phyloP scores from a whole-genome alignment of 1,284 basidiomycete genomes.

The Peniophora sp. region DNA sequence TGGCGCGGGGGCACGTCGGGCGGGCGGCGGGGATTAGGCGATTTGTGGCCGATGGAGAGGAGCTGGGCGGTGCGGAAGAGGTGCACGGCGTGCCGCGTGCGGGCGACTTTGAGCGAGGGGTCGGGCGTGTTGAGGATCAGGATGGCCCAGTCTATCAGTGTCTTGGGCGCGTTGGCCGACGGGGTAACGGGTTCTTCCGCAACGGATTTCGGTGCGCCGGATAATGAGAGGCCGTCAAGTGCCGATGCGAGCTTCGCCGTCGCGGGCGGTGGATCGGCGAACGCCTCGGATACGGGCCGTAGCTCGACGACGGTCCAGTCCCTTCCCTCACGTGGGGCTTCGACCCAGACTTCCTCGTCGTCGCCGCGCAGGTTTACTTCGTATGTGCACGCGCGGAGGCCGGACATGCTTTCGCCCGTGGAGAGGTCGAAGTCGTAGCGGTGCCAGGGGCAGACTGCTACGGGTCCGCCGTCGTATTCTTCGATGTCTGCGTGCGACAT shows the following conservation, averaged over 20 bases:
- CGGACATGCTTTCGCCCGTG: constrained; percentile 71
- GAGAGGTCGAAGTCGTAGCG: constrained; percentile 66
- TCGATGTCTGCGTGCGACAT: constrained; percentile 77
- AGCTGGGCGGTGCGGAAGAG: constrained; percentile 66
- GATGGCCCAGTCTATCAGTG: constrained; percentile 70
- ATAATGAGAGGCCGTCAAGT: too few relatives aligned
- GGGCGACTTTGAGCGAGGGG: constrained; percentile 63
- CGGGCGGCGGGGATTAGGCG: constrained; percentile 41
- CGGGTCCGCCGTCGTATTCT: constrained; percentile 50
- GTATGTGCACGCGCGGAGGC: constrained; percentile 75
- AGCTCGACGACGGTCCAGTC: constrained; percentile 71
- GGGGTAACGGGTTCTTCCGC: constrained; percentile 43
- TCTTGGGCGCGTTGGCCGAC: constrained; percentile 39
- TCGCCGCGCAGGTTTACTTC: constrained; percentile 46
- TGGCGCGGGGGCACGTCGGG: constrained; percentile 68
- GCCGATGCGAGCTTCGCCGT: constrained; percentile 15
- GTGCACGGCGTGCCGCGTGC: constrained; percentile 62
- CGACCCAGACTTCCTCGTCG: constrained; percentile 51
- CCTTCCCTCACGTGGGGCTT: constrained; percentile 47
- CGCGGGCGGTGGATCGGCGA: constrained; percentile 58
- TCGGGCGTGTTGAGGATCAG: constrained; percentile 67
- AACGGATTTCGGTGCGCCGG: constrained; percentile 4
- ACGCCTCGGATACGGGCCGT: constrained; percentile 78
- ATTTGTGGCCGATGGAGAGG: constrained; percentile 54
- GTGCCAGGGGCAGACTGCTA: constrained; percentile 82